Conservation (phyloP, 2,329 filamentous ascomycete genomes). For the Delphinella strobiligena region DNA sequence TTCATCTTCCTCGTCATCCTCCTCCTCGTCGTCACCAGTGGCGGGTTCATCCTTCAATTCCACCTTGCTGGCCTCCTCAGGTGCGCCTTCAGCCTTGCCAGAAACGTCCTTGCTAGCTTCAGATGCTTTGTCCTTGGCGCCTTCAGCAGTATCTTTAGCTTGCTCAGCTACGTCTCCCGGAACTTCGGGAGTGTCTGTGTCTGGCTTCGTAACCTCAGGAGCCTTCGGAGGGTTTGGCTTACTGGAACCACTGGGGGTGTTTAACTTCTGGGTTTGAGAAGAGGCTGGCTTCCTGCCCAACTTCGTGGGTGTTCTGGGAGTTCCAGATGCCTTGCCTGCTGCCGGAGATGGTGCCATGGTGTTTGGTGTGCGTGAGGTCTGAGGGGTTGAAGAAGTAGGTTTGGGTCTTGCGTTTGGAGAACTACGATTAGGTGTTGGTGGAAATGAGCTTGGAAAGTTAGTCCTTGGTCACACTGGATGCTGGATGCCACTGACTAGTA, state of each 20-base stretch:
- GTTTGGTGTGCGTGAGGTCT: conserved; percentile 16
- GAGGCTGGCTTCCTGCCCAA: conserved; percentile 32
- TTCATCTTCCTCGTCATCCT: conserved; percentile 23
- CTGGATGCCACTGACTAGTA: too few species aligned
- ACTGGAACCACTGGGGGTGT: conserved; percentile 15
- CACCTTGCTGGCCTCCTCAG: conserved; percentile 21
- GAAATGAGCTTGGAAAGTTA: too few species aligned
- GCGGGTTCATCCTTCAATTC: conserved; percentile 22
- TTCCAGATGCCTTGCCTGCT: conserved; percentile 33
- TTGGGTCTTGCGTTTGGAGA: conserved; percentile 20
- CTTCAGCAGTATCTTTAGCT: conserved; percentile 16
- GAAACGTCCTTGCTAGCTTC: conserved; percentile 22
- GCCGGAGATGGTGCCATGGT: conserved; percentile 39
- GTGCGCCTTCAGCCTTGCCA: conserved; percentile 25
- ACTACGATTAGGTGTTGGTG: conserved; percentile 34
- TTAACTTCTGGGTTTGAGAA: conserved; percentile 14
- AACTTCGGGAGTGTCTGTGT: conserved; percentile 23
- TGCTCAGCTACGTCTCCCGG: conserved; percentile 21
- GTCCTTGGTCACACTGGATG: too few species aligned
- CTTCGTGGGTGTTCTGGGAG: conserved; percentile 40
- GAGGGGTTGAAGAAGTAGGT: conserved; percentile 21
- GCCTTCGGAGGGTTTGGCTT: conserved; percentile 9
- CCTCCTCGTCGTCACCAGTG: conserved; percentile 22
- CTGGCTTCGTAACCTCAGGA: conserved; percentile 19
- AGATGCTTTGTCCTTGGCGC: conserved; percentile 16